These are phyloP conservation scores for Lentinula guzmanii DNA, from an alignment of 768 basidiomycete genomes.

Conservation along the genomic window DNA sequence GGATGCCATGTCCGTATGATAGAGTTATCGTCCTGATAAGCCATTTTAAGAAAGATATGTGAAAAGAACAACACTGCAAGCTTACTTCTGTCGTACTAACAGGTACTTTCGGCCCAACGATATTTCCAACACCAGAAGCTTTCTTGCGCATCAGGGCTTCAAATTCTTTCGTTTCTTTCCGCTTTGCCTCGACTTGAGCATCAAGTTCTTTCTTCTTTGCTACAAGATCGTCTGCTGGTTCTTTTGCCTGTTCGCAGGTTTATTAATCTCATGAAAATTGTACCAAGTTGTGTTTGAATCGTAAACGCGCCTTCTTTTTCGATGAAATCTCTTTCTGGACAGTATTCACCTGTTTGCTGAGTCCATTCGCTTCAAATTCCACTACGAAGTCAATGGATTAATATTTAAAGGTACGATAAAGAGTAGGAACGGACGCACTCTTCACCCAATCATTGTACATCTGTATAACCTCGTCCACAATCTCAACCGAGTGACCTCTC, in stretches of 20 bases:
- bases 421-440: constrained; percentile 47
- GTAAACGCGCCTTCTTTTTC: constrained; percentile 76
- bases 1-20: constrained; percentile 85
- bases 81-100: constrained; percentile 84
- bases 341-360: constrained; percentile 80
- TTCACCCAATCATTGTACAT: constrained; percentile 94
- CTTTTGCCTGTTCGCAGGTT: constrained; percentile 63
- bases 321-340: constrained; percentile 91
- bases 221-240: constrained; percentile 84
- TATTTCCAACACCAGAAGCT: constrained; percentile 83
- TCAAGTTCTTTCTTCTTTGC: constrained; percentile 83
- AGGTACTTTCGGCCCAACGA: constrained; percentile 83
- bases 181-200: constrained; percentile 67
- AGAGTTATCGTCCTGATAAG: constrained; percentile 78
- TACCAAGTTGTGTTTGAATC: neutral
- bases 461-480: constrained; percentile 91
- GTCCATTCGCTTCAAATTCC: constrained; percentile 76
- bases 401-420: neutral
- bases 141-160: constrained; percentile 75
- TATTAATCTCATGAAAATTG: neutral
- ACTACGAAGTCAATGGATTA: constrained; percentile 39
- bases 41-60: neutral
- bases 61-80: neutral
- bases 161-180: constrained; percentile 70
- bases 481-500: constrained; percentile 80